A percentile compares a stretch with the other conserved stretches of the same genome.
These are phyloP conservation scores for Baudoinia panamericana DNA, from an alignment of 495 filamentous ascomycete species.

Conservation along the genomic window DNA sequence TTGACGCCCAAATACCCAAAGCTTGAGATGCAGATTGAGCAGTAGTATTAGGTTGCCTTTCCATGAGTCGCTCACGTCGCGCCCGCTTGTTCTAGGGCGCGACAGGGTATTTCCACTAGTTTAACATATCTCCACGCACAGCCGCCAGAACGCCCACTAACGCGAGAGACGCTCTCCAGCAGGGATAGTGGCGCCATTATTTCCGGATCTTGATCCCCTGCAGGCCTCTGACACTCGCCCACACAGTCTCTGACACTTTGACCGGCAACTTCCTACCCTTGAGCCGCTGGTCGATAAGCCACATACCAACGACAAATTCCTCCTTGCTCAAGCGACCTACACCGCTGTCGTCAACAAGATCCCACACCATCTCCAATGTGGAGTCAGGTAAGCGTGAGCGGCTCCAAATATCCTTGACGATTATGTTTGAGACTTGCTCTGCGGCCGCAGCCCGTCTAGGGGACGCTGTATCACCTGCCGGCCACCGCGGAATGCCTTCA, in stretches of 20 bases:
- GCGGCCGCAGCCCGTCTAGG: neutral
- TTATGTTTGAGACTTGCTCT: constrained; percentile 59
- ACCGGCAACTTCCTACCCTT: constrained; percentile 78
- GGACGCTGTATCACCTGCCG: neutral
- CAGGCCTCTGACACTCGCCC: constrained; percentile 63
- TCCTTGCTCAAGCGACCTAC: constrained; percentile 52
- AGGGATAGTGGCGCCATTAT: too few species aligned
- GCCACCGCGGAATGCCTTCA: neutral
- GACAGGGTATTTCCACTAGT: too few species aligned
- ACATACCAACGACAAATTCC: constrained; percentile 92
- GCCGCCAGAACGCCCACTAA: too few species aligned
- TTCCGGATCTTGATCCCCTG: constrained; percentile 30
- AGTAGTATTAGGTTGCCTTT: too few species aligned
- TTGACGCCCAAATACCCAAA: constrained; percentile 5
- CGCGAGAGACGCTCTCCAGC: too few species aligned
- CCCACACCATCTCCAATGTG: constrained; percentile 70
- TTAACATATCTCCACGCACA: too few species aligned
- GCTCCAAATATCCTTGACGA: constrained; percentile 76
- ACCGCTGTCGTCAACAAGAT: constrained; percentile 57
- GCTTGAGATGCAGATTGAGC: constrained; percentile 1
- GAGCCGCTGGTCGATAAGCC: constrained; percentile 83
- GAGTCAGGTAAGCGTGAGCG: constrained; percentile 56
- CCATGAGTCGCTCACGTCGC: too few species aligned
- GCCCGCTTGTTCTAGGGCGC: too few species aligned
- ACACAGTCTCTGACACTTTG: constrained; percentile 68